These are phyloP conservation scores for Trichopus zeylanicus DNA, from an alignment of 116 monocot genomes.

Conservation along the genomic window DNA sequence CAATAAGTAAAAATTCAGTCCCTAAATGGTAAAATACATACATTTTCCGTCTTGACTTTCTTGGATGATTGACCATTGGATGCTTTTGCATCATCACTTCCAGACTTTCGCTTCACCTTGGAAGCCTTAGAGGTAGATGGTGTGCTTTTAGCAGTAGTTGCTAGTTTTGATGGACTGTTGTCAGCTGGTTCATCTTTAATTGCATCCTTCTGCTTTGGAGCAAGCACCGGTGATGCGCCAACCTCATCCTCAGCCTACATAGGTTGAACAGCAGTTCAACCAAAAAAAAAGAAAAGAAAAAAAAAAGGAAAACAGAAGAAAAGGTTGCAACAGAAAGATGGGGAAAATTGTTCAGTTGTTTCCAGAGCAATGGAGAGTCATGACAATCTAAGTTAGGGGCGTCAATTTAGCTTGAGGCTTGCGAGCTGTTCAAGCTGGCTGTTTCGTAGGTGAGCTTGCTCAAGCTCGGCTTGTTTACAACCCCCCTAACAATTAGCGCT, in stretches of 20 bases:
- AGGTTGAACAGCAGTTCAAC: not conserved
- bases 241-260: conserved; percentile 74
- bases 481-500: too few relatives aligned
- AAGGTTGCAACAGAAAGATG: not conserved
- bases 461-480: too few relatives aligned
- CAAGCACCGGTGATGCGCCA: conserved; percentile 70
- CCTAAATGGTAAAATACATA: conserved; percentile 12
- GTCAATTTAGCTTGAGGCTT: too few relatives aligned
- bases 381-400: too few relatives aligned
- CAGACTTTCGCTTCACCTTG: conserved; percentile 81
- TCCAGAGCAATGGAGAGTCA: too few relatives aligned
- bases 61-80: conserved; percentile 35
- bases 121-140: conserved; percentile 67
- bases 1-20: not conserved
- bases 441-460: too few relatives aligned
- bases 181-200: conserved; percentile 76
- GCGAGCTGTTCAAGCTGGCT: too few relatives aligned
- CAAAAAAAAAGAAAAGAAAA: too few relatives aligned
- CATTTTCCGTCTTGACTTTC: conserved; percentile 62
- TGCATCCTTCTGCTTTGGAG: conserved; percentile 78
- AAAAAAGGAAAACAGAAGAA: not conserved
- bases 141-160: conserved; percentile 45
- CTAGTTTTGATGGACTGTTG: conserved; percentile 54
- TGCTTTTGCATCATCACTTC: conserved; percentile 60
- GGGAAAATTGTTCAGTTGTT: too few relatives aligned